Percentiles rank a stretch among this genome's conserved stretches.
Evolutionary conservation across 352 stramenopile genomes (phyloP).

Genomic region (Pythium biforme): DNA sequence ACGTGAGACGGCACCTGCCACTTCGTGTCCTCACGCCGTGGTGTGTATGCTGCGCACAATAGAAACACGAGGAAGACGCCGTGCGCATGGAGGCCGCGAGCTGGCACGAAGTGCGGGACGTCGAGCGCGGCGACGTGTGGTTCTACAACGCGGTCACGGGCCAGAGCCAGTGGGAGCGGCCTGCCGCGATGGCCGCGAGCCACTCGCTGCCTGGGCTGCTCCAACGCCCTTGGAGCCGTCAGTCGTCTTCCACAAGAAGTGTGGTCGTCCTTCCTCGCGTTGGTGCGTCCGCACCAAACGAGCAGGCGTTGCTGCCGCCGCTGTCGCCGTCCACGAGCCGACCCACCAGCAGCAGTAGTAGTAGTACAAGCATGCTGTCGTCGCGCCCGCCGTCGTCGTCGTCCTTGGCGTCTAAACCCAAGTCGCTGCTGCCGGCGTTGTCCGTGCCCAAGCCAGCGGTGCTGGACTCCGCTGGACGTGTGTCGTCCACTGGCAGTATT

Average conservation of each 20-base stretch:
- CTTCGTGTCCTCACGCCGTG: neutral
- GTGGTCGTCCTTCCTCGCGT: no score
- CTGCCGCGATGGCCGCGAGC: conserved; percentile 24
- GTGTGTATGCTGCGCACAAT: neutral
- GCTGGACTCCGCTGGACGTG: conserved; percentile 33
- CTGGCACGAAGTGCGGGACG: conserved; percentile 77
- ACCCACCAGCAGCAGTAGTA: conserved; percentile 17
- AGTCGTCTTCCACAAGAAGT: conserved; percentile 12
- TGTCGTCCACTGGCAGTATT: conserved; percentile 22
- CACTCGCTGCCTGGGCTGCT: conserved; percentile 31
- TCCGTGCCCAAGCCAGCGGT: no score
- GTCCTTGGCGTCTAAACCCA: neutral
- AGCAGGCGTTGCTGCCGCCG: conserved; percentile 12
- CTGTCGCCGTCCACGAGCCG: conserved; percentile 21
- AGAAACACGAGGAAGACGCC: conserved; percentile 11
- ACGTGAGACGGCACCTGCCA: no score
- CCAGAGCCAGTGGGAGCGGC: conserved; percentile 74
- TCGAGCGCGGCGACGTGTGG: conserved; percentile 67
- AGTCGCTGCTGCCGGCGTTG: no score
- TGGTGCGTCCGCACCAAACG: no score
- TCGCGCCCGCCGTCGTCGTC: no score
- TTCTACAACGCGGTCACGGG: conserved; percentile 78
- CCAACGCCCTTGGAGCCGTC: neutral
- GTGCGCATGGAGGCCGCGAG: conserved; percentile 22
- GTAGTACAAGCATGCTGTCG: neutral